These are phyloP conservation scores for Candida xyloterini DNA, from an alignment of 805 yeast genomes.

Conservation along the genomic window DNA sequence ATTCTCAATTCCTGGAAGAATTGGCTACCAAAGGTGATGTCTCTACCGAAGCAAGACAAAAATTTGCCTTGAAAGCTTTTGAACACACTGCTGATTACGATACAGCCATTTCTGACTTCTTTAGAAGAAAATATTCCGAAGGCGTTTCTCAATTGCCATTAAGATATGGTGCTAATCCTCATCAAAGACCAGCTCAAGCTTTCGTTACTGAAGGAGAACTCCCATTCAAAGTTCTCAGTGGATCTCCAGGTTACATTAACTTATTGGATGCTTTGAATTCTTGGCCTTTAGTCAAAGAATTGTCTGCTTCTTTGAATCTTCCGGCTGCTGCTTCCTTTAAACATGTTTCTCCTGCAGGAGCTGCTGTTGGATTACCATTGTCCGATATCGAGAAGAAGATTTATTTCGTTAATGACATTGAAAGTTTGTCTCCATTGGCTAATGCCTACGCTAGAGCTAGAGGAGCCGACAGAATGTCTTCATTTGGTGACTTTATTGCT, in stretches of 20 bases:
- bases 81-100: constrained; percentile 99
- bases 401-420: constrained; percentile 92
- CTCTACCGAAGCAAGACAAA: constrained; percentile 70
- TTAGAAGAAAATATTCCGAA: constrained; percentile 95
- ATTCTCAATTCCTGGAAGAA: constrained; percentile 82
- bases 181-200: constrained; percentile 99
- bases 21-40: constrained; percentile 64
- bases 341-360: constrained; percentile 99
- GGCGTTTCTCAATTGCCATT: constrained; percentile 84
- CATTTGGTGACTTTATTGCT: constrained; percentile 98
- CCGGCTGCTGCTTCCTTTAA: constrained; percentile 99
- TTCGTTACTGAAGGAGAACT: constrained; percentile 80
- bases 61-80: constrained; percentile 91
- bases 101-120: constrained; percentile 91
- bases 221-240: constrained; percentile 90
- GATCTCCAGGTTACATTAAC: constrained; percentile 98
- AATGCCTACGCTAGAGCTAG: constrained; percentile 99
- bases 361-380: constrained; percentile 94
- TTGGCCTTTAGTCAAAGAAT: constrained; percentile 98
- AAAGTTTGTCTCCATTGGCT: constrained; percentile 93
- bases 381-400: constrained; percentile 88
- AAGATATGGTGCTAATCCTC: constrained; percentile 98
- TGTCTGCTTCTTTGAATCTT: constrained; percentile 86
- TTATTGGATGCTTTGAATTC: constrained; percentile 94
- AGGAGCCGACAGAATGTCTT: constrained; percentile 99